A percentile compares a stretch with the other conserved stretches of the same genome.
Evolutionary conservation across 306 rosid species (phyloP).

Genomic region (Lupinus albus): DNA sequence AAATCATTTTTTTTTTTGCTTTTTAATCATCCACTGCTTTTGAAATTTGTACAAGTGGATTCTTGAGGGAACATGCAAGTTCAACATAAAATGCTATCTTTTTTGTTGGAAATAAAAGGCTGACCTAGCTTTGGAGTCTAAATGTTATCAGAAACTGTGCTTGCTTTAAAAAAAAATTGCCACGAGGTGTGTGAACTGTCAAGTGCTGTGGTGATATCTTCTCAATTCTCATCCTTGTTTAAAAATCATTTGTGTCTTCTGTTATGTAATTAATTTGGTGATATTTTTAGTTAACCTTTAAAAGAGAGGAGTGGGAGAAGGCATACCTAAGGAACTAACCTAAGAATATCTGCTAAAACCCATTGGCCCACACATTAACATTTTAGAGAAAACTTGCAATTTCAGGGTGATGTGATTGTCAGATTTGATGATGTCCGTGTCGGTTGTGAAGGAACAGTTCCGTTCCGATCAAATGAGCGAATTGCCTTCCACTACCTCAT

Average conservation of each 20-base stretch:
- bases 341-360: conserved; percentile 4
- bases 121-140: conserved; percentile 33
- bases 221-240: conserved; percentile 28
- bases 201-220: conserved; percentile 10
- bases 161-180: not conserved
- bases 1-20: conserved; percentile 34
- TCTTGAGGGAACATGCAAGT: no score
- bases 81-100: not conserved
- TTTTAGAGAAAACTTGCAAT: conserved; percentile 36
- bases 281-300: conserved; percentile 12
- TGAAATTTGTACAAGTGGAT: not conserved
- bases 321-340: conserved; percentile 12
- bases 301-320: conserved; percentile 20
- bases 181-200: conserved; percentile 7
- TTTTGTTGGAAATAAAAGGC: not conserved
- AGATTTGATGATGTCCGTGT: conserved; percentile 82
- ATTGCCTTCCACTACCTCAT: conserved; percentile 93
- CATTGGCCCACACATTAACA: conserved; percentile 20
- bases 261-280: conserved; percentile 2
- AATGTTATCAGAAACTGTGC: not conserved
- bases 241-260: conserved; percentile 21
- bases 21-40: conserved; percentile 14
- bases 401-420: conserved; percentile 96
- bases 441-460: conserved; percentile 97
- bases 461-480: conserved; percentile 87